Evolutionary conservation across 1,284 basidiomycete genomes (phyloP), one percentile per base, ranked within the genome.

Genomic region (Tilletiaria anomala): DNA sequence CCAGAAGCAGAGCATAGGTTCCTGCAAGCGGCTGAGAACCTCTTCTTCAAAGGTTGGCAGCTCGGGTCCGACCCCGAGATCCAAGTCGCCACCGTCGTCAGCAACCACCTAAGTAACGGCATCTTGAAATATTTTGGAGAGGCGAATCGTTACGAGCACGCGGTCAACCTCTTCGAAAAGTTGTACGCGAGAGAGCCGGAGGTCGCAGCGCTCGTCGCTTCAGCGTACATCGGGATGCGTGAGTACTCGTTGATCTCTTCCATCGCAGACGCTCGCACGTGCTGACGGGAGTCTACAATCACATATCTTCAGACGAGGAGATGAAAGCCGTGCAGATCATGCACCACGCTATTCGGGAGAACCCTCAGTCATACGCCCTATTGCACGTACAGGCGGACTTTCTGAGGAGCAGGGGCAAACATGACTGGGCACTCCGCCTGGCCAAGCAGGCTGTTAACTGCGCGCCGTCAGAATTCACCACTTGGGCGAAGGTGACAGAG

Each of bases 31-130:
- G 83, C 87, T 1, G 91, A 96, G 61, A 78, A 78, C 0, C 71
- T 94, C 35, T 97, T 97, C 67, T 72, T 79, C 66, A 88, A 93
- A 69, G 89, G 42, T 21, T 97, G 91, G 93, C 89, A 94, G 67
- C 82, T 96, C 1, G 91, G 91, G 3, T 94, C 88, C 0, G 91
- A 96, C 55, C 91, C 91, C 0, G 93, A 97, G 69, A 89, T 96
- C 24, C 93, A 97, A 67, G 91, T 97, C 16, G 91, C 91, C 1
- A 94, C 89, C 1, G 76, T 89, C n/a, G 86, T 94, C 4, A 88
- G 85, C 26, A 97, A 97, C 67, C 91, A 97, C 66, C 75, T 97
- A 11, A 91, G 88, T 0, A 82, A 86, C 3, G 91, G 83, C 1
- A 78, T 96, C 56, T 77, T 96, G 73, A 96, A 96, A 67, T 96